These are phyloP conservation scores for Candida michaelii DNA, from an alignment of 805 yeast genomes.

Conservation along the genomic window DNA sequence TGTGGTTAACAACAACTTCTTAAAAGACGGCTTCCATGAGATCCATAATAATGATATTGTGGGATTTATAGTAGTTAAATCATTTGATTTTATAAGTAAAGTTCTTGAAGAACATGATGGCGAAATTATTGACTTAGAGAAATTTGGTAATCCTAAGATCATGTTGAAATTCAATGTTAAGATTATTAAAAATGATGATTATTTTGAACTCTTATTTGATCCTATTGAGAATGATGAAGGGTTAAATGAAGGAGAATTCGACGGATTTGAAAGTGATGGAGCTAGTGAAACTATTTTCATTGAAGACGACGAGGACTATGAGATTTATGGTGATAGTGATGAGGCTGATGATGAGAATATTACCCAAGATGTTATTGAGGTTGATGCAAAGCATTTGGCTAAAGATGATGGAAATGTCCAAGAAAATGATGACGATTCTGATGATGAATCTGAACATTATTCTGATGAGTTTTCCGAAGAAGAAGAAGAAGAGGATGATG, in stretches of 20 bases:
- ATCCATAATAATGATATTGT: constrained; percentile 27
- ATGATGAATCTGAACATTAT: constrained; percentile 5
- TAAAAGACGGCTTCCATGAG: constrained; percentile 17
- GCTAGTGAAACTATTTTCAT: neutral
- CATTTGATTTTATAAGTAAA: constrained; percentile 11
- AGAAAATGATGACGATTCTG: constrained; percentile 1
- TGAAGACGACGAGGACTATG: neutral
- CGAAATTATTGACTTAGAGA: constrained; percentile 16
- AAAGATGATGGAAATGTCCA: too few species aligned
- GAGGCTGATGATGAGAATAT: neutral
- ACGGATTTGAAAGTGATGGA: neutral
- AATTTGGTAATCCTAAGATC: constrained; percentile 23
- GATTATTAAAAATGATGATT: too few species aligned
- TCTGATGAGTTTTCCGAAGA: constrained; percentile 19
- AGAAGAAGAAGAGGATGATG: neutral
- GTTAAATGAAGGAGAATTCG: neutral
- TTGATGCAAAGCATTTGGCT: too few species aligned
- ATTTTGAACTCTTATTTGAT: too few species aligned
- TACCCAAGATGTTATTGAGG: neutral
- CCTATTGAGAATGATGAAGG: neutral
- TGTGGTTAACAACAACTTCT: constrained; percentile 25
- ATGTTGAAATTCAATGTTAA: constrained; percentile 12
- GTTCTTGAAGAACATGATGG: neutral
- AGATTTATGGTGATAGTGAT: neutral
- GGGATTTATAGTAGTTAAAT: constrained; percentile 36